Evolutionary conservation across 495 filamentous ascomycete species (phyloP), one percentile per base, ranked within the genome.

Genomic region (Cenococcum geophilum): DNA sequence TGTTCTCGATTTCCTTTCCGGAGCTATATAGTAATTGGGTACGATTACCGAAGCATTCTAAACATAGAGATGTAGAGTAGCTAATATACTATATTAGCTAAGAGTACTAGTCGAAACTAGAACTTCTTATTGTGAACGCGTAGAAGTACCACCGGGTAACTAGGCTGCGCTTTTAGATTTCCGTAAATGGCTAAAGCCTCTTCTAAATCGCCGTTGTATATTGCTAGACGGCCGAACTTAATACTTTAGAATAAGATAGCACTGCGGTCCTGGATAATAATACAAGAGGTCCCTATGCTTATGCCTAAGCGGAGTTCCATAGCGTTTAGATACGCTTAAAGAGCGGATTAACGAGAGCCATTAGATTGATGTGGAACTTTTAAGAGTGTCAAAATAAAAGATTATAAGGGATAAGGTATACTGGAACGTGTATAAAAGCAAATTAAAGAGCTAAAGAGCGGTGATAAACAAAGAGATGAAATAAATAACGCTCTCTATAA

Each of bases 61-160:
- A 32, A 32, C 27, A 32, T 32, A 32, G 27, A 32, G 54, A 86
- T 32, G 27, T 32, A 6, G 27, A 32, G 27, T 32, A 32, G 40
- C 18, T 45, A 32, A 61, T 59, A 16, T 37, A 62, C 64, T 84
- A 88, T 87, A 73, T 89, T 86, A 23, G 80, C 82, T 64, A 85
- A 85, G 27, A 88, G 70, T 52, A 83, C 71, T 55, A 87, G 68
- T 45, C 85, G 79, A 60, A 85, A 76, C 83, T 83, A 89, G 70
- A 89, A 87, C 18, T 78, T 70, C 56, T 85, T 81, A 54, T 78
- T 79, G 65, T 80, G 78, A 16, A 88, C 77, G 18, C 74, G 72
- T 34, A 88, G 70, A 59, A 83, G 69, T 3, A 69, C 70, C 12
- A 51, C 58, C 8, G 72, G 70, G 55, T 65, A 42, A 23, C 57